A percentile compares a stretch with the other conserved stretches of the same genome.
Evolutionary conservation across 805 yeast species (phyloP).

Genomic region (Yarrowia sp.): DNA sequence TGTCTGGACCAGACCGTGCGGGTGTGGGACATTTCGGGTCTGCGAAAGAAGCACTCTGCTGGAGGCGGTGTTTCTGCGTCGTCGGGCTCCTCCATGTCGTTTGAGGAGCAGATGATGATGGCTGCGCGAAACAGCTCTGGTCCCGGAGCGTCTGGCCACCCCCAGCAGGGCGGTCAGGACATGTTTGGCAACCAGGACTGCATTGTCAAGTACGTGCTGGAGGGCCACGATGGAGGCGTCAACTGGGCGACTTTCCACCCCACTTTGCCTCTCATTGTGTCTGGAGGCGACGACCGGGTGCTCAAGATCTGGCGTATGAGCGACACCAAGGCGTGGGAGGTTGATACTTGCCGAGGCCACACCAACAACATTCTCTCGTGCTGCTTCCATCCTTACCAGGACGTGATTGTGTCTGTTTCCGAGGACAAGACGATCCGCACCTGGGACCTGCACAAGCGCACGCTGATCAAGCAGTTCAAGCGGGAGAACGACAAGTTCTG

Average conservation of each 20-base stretch:
- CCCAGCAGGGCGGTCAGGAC: slow-evolving; percentile 59
- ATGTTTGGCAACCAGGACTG: slow-evolving; percentile 94
- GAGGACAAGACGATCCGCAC: slow-evolving; percentile 95
- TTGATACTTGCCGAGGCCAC: slow-evolving; percentile 97
- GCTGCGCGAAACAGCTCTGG: slow-evolving; percentile 47
- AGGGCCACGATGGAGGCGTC: slow-evolving; percentile 98
- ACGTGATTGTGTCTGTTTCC: slow-evolving; percentile 85
- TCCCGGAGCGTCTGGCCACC: slow-evolving; percentile 26
- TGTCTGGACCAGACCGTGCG: slow-evolving; percentile 98
- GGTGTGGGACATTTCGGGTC: slow-evolving; percentile 96
- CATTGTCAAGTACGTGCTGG: slow-evolving; percentile 89
- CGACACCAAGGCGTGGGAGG: slow-evolving; percentile 98
- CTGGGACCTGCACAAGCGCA: slow-evolving; percentile 93
- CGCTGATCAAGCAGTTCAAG: slow-evolving; percentile 90
- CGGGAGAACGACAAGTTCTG: slow-evolving; percentile 94
- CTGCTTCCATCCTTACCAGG: slow-evolving; percentile 90
- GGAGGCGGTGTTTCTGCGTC: slow-evolving; percentile 19
- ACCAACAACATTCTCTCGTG: slow-evolving; percentile 88
- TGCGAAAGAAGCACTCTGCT: slow-evolving; percentile 93
- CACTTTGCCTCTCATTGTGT: slow-evolving; percentile 86
- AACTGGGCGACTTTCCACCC: slow-evolving; percentile 99
- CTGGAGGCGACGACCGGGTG: slow-evolving; percentile 94
- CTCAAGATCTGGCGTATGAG: slow-evolving; percentile 97
- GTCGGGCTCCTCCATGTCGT: slow-evolving; percentile 34
- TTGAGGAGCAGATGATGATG: slow-evolving; percentile 46